Evolutionary conservation across 176 grass and related monocot genomes (phyloP).

Genomic region (Musa acuminata): DNA sequence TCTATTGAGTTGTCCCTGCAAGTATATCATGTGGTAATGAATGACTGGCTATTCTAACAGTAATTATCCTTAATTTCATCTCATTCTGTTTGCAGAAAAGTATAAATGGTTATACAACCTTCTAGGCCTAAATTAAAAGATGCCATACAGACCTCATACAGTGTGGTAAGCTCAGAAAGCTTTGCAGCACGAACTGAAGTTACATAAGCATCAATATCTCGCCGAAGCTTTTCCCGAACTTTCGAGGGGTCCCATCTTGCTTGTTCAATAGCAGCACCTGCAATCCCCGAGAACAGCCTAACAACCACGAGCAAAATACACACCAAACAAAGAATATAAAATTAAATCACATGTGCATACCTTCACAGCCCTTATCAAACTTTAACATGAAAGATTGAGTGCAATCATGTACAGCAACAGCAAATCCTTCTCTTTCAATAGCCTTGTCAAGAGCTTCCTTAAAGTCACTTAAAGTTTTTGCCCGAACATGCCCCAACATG

Average conservation of each 20-base stretch:
- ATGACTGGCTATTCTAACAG: neutral
- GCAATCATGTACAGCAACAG: conserved; percentile 48
- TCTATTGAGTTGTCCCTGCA: conserved; percentile 67
- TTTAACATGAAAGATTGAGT: conserved; percentile 52
- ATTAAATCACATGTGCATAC: conserved; percentile 18
- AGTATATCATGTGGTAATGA: conserved; percentile 11
- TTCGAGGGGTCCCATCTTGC: conserved; percentile 85
- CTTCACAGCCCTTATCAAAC: conserved; percentile 87
- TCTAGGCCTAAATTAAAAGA: neutral
- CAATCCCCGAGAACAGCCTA: neutral
- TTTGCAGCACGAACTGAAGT: conserved; percentile 67
- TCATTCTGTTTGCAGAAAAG: neutral
- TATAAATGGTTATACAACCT: neutral
- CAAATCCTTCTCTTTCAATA: conserved; percentile 69
- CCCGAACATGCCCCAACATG: conserved; percentile 63
- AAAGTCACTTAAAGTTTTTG: conserved; percentile 64
- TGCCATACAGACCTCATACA: conserved; percentile 58
- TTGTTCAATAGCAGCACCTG: conserved; percentile 92
- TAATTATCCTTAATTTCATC: neutral
- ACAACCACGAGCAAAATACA: neutral
- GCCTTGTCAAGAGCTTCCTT: conserved; percentile 80
- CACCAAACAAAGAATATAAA: neutral
- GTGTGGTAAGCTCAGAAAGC: conserved; percentile 58
- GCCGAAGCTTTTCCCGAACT: conserved; percentile 78
- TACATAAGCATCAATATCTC: conserved; percentile 76